phyloP scores from a whole-genome alignment of 1,284 basidiomycete genomes.

The Rhodotorula sp. region DNA sequence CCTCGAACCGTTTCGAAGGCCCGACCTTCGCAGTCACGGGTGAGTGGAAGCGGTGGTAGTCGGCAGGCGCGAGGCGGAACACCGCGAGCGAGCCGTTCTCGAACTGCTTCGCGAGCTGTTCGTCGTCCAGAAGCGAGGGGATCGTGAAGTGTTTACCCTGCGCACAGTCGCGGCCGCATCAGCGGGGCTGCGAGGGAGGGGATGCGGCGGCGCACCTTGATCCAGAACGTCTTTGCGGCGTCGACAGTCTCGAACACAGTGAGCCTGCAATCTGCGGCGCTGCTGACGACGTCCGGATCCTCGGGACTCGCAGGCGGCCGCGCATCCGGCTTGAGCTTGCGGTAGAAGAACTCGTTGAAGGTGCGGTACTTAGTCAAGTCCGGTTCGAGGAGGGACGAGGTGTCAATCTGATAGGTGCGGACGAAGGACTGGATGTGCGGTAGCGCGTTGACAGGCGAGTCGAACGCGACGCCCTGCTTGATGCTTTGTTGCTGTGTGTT shows the following conservation, averaged over 20 bases:
- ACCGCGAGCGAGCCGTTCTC: conserved; percentile 62
- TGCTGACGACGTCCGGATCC: conserved; percentile 62
- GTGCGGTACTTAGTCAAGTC: conserved; percentile 50
- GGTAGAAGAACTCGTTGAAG: conserved; percentile 80
- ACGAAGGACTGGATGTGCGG: conserved; percentile 72
- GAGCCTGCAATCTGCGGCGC: conserved; percentile 66
- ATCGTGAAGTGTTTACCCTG: conserved; percentile 74
- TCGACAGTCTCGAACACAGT: conserved; percentile 65
- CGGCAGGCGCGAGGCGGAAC: conserved; percentile 65
- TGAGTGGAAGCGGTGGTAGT: conserved; percentile 83
- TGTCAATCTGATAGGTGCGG: conserved; percentile 61
- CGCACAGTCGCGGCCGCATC: conserved; percentile 55
- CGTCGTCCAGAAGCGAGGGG: conserved; percentile 61
- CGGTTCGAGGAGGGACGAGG: conserved; percentile 7
- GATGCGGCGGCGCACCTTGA: conserved; percentile 48
- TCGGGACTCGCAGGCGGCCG: conserved; percentile 66
- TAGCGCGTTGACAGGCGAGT: conserved; percentile 49
- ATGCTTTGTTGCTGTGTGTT: conserved; percentile 59
- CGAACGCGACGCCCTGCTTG: conserved; percentile 57
- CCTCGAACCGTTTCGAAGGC: conserved; percentile 56
- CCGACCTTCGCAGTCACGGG: conserved; percentile 65
- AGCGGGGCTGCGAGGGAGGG: not conserved
- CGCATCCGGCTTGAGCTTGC: conserved; percentile 60
- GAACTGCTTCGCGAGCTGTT: conserved; percentile 51
- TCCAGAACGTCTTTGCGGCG: conserved; percentile 62